Conservation (phyloP, 495 filamentous ascomycete genomes). For the Penicillium manginii region DNA sequence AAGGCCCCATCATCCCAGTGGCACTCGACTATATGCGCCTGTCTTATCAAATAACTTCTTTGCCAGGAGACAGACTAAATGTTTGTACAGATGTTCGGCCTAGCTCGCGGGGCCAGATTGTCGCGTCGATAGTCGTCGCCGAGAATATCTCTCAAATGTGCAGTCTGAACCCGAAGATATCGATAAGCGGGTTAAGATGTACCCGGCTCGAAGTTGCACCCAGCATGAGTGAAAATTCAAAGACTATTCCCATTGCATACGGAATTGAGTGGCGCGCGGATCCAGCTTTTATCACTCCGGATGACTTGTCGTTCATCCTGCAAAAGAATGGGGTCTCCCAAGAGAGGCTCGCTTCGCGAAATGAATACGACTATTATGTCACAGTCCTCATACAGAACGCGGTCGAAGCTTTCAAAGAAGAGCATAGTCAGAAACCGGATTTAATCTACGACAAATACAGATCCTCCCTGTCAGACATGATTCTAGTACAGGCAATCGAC, state of each 20-base stretch:
- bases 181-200: conserved; percentile 24
- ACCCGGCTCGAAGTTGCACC: conserved; percentile 13
- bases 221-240: background rate
- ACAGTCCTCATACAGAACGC: conserved; percentile 6
- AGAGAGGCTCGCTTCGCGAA: background rate
- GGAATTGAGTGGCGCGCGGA: conserved; percentile 28
- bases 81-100: conserved; percentile 19
- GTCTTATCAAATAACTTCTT: conserved; percentile 13
- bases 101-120: background rate
- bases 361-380: conserved; percentile 1
- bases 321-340: background rate
- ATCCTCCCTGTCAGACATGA: conserved; percentile 1
- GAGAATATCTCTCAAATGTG: background rate
- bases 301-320: background rate
- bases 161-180: conserved; percentile 11
- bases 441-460: conserved; percentile 10
- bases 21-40: conserved; percentile 30
- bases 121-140: conserved; percentile 18
- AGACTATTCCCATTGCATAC: conserved; percentile 18
- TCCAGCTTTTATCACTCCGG: conserved; percentile 14
- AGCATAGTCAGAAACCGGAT: background rate
- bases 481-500: background rate
- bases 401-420: background rate
- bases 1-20: conserved; percentile 33
- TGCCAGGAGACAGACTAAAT: conserved; percentile 20